Evolutionary conservation across 2,329 filamentous ascomycete genomes (phyloP), one percentile per base, ranked within the genome.

Genomic region (Colletotrichum lupini): DNA sequence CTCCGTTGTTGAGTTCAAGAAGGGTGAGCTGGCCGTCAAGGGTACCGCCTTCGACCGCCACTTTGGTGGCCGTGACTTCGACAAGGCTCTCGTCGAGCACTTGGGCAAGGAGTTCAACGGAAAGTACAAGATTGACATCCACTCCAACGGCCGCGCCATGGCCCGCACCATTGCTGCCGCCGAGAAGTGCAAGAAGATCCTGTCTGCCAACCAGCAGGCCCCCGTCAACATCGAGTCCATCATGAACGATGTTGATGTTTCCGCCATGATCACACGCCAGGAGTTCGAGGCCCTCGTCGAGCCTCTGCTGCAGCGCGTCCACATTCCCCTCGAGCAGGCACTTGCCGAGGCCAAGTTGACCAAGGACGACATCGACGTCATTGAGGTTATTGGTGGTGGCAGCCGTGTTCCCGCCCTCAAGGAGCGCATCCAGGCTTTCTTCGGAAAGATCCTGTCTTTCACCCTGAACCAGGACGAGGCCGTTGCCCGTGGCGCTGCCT

Each of bases 401-500:
- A 97, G 95, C 63, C 97, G 97, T 91, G 93, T 99, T 19, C 97
- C 97, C 59, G 87, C 95, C 66, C 89, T 99, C 84, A 99, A 99
- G 91, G 92, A 96, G 78, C 91, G 91, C 80, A 95, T 99, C 82
- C 91, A 94, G 85, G 86, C 91, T 70, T 99, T 96, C 90, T 99
- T 99, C 82, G 92, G 92, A 87, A 98, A 98, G 90, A 84, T 85
- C 37, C 92, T 99, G 22, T 98, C 95, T 65, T 99, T 94, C 90
- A 99, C 97, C 62, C 92, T 98, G 79, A 99, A 99, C 90, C 95
- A 97, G 83, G 97, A 99, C 80, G 97, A 99, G 88, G 97, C 97
- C 77, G 92, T 98, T 78, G 96, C 97, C 75, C 93, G 97, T 82
- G 97, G 97, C 75, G 98, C 95, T 83, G 95, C 97, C 74, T 99